These are phyloP conservation scores for Calonectria hawksworthii DNA, from an alignment of 2,329 filamentous ascomycete genomes.

Conservation along the genomic window DNA sequence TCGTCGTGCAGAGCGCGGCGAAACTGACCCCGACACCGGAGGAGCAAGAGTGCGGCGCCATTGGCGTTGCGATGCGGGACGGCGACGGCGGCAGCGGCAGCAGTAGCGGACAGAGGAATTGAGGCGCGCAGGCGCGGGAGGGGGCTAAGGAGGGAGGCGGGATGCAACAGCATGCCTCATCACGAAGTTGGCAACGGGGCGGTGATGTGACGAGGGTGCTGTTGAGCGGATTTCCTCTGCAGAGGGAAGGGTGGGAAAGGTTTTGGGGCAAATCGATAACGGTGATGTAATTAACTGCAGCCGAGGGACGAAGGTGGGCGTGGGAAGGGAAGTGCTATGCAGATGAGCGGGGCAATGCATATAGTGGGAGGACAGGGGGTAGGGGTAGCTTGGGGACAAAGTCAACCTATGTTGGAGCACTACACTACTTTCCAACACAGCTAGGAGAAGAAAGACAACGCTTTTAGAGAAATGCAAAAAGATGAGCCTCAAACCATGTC, in stretches of 20 bases:
- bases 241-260: slow-evolving; percentile 17
- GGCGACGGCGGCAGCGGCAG: neutral
- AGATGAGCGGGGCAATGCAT: slow-evolving; percentile 35
- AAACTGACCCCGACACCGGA: slow-evolving; percentile 40
- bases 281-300: slow-evolving; percentile 47
- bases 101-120: slow-evolving; percentile 40
- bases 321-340: slow-evolving; percentile 33
- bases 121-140: slow-evolving; percentile 33
- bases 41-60: slow-evolving; percentile 22
- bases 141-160: slow-evolving; percentile 44
- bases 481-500: no score
- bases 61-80: slow-evolving; percentile 1
- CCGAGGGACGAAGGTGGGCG: slow-evolving; percentile 3
- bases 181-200: slow-evolving; percentile 49
- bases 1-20: slow-evolving; percentile 36
- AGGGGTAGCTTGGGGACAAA: neutral
- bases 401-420: no score
- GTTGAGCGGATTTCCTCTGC: slow-evolving; percentile 7
- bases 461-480: no score
- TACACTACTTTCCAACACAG: no score
- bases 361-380: slow-evolving; percentile 28
- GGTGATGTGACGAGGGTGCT: neutral
- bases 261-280: slow-evolving; percentile 21
- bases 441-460: no score
- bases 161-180: slow-evolving; percentile 75